Base-by-base conservation (phyloP, 1,284 basidiomycete species). In the Inonotus obliquus region DNA sequence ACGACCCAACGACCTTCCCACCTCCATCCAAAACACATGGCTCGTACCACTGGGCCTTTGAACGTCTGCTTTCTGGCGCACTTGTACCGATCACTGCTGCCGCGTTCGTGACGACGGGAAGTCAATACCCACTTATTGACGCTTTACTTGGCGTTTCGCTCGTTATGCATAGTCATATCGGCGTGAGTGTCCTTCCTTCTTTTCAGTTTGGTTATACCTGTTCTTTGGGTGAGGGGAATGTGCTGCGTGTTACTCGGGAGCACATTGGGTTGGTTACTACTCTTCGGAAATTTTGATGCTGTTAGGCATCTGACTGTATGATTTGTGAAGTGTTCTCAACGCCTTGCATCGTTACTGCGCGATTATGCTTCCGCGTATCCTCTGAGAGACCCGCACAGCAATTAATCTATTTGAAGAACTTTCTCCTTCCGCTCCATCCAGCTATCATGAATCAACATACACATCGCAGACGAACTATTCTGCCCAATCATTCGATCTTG, bases 21-120 rank as follows among this genome's bases (percentile, higher is more conserved):
- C 73, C 87, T 25, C 85, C 94, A 7, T 89, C 84, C 64, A 87
- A 84, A 71, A 75, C 85, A 2, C 92, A 97, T 71, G 96, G 97
- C 55, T 96, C 94, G 1, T 90, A 98, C 76, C 96, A 98, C 82
- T 99, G 96, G 96, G 87, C 94, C 1, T 98, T 98, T 72, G 96
- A 99, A 76, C 90, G 96, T 59, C 81, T 94, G 19, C 83, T 98
- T 61, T 89, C 92, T 1, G 96, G 92, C 0, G 79, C 87, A 25
- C 86, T 99, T 66, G 83, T 99, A 19, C 97, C 97, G 27, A 76
- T 97, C 69, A 95, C 93, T 19, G 89, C 82, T 29, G 88, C 89
- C 39, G 89, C 92, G 0, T 91, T 91, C 65, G 89, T 84, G 25
- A 79, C 87, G 4, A 86, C 86, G 51, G 84, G 84, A 32, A 85